Evolutionary conservation across 2,329 filamentous ascomycete species (phyloP), one percentile per base, ranked within the genome.

Genomic region (Apiospora rasikravindrae): DNA sequence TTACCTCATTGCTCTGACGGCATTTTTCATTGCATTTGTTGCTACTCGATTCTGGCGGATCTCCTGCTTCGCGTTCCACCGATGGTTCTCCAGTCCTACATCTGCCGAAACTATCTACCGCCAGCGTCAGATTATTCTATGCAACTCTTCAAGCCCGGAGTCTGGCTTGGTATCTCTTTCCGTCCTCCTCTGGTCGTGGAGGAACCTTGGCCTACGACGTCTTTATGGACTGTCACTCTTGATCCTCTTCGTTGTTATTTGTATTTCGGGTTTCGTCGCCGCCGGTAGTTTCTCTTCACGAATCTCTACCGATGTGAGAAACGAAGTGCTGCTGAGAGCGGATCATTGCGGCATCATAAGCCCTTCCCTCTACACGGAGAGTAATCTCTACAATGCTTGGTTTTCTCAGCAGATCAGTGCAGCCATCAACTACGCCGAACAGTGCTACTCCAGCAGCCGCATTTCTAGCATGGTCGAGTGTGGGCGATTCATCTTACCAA

Each of bases 21-120:
- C 74, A 0, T 73, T 74, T 24, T 75, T 75, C 64, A 71, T 76
- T 7, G 51, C 73, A 1, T 76, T 75, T 33, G 73, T 77, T 0
- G 74, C 73, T 26, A 44, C 73, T 3, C 70, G 74, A 0, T 72
- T 73, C n/a, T 77, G 75, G 74, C 72, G 70, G 5, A 73, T 76
- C 4, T 57, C 75, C n/a, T 26, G 40, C 22, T 40, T 69, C 22
- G 19, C 69, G 1, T 70, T 71, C 4, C 73, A 76, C 45, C 69
- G 64, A 26, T 29, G 2, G 8, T 71, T 53, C 19, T 75, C 73
- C 6, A 72, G 33, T 8, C 4, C 70, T 1, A 19, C 37, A 1
- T 61, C 33, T 4, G 71, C 16, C 10, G 67, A 71, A 44, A 51
- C 72, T 14, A 64, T 76, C 1, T 45, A 76, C 29, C 73, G 74